Base-by-base conservation (phyloP, 2,329 filamentous ascomycete species). In the Dactylonectria estremocensis region DNA sequence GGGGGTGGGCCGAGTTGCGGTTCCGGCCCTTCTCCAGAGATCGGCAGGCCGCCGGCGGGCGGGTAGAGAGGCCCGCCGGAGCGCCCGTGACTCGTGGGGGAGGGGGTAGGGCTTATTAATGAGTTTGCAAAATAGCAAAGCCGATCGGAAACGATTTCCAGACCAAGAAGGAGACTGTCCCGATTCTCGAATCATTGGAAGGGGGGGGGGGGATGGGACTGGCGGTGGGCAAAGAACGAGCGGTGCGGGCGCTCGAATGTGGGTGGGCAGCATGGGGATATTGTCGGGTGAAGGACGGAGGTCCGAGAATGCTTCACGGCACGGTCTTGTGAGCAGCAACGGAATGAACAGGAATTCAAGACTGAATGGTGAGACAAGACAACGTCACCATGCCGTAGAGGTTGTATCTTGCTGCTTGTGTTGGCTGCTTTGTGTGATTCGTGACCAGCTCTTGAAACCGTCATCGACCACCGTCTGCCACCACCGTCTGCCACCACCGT, bases 391-490 rank as follows among this genome's bases (percentile, higher is more conserved):
- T 28, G n/a, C 18, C 49, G 28, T 31, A n/a, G 28, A 40, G 37
- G 11, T 14, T 28, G 28, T 52, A 16, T 52, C 49, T 13, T 13
- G 16, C 24, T 3, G n/a, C 48, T 22, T 3, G 24, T 20, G 22
- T 43, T 54, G 37, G 54, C 22, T 37, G 35, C 33, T 28, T 28
- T 7, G 24, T 28, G 24, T 28, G 24, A 28, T 5, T 28, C 24
- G 24, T 28, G 24, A 28, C 24, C 24, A 28, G 4, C 43, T 8
- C 68, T 46, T 56, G 48, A 66, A 58, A 60, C 49, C 45, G 49
- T 48, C 46, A 61, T 61, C 61, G 61, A 60, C 49, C 45, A 53
- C 52, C 46, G 61, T 61, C 61, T 55, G 58, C 48, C n/a, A 46
- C 52, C 31, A 61, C 24, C 43, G 8, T 66, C 46, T 56, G 48